Conservation (phyloP, 108 stramenopile genomes). For the Craspedostauros australis region DNA sequence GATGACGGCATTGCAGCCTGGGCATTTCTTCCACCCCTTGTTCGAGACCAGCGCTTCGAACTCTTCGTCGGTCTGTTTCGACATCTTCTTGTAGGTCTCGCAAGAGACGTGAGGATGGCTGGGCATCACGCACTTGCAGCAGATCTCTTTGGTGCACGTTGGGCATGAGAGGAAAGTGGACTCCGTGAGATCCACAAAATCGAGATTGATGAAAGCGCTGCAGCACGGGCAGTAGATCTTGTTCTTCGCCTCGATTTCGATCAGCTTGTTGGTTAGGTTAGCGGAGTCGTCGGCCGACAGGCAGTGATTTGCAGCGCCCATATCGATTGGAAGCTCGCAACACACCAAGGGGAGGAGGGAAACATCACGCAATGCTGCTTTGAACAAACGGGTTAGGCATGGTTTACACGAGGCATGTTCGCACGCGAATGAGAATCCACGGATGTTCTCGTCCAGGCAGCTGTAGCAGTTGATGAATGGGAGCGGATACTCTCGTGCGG, state of each 20-base stretch:
- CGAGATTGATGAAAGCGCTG: conserved; percentile 40
- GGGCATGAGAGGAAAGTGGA: conserved; percentile 22
- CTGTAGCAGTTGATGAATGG: conserved; percentile 27
- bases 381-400: conserved; percentile 31
- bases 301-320: conserved; percentile 24
- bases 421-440: conserved; percentile 30
- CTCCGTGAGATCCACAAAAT: conserved; percentile 18
- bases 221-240: conserved; percentile 55
- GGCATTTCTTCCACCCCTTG: conserved; percentile 57
- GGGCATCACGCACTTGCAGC: conserved; percentile 32
- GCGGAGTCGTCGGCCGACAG: conserved; percentile 12
- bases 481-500: conserved; percentile 7
- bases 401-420: conserved; percentile 27
- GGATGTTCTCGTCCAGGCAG: conserved; percentile 27
- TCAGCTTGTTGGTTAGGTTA: conserved; percentile 10
- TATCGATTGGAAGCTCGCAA: conserved; percentile 50
- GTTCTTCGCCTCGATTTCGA: conserved; percentile 31
- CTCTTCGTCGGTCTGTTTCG: conserved; percentile 14
- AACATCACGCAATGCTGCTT: conserved; percentile 30
- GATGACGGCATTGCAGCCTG: conserved; percentile 33
- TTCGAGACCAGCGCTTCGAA: conserved; percentile 16
- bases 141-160: conserved; percentile 28
- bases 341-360: conserved; percentile 41
- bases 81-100: conserved; percentile 15
- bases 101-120: conserved; percentile 35